Evolutionary conservation across 192 early-diverging fungal species (phyloP).

Genomic region (Phycomyces nitens): DNA sequence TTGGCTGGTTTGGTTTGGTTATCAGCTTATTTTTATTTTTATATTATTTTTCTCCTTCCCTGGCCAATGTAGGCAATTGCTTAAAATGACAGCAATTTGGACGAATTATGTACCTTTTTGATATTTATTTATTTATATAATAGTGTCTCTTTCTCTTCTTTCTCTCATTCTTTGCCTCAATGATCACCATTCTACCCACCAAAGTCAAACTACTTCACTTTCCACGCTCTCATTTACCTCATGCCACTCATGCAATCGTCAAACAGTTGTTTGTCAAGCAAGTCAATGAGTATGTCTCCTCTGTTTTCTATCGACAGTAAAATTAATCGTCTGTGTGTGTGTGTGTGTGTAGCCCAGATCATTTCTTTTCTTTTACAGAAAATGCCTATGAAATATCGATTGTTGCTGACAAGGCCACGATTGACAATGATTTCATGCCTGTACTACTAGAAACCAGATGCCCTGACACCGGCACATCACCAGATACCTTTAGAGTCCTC

Average conservation of each 20-base stretch:
- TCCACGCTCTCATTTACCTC: slow-evolving; percentile 47
- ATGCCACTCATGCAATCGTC: slow-evolving; percentile 58
- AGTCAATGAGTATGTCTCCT: slow-evolving; percentile 18
- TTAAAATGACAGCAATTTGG: no score
- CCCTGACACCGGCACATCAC: slow-evolving; percentile 45
- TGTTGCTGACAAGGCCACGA: slow-evolving; percentile 53
- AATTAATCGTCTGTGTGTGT: background rate
- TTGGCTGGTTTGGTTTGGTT: no score
- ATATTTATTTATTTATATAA: no score
- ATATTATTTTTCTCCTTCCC: no score
- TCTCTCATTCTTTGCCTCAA: no score
- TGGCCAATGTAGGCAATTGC: no score
- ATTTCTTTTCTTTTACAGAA: slow-evolving; percentile 67
- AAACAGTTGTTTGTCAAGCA: slow-evolving; percentile 53
- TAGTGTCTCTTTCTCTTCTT: no score
- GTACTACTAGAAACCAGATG: slow-evolving; percentile 26
- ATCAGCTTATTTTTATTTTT: no score
- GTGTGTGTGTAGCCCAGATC: slow-evolving; percentile 26
- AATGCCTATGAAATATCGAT: slow-evolving; percentile 67
- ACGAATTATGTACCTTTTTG: no score
- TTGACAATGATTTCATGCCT: slow-evolving; percentile 54
- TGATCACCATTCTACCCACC: slow-evolving; percentile 56
- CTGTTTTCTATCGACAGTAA: background rate
- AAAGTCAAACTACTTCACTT: slow-evolving; percentile 61
- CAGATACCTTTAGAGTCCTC: slow-evolving; percentile 61